Evolutionary conservation across 257 asterid genomes (phyloP), one percentile per base, ranked within the genome.

Genomic region (Solanum pimpinellifolium): DNA sequence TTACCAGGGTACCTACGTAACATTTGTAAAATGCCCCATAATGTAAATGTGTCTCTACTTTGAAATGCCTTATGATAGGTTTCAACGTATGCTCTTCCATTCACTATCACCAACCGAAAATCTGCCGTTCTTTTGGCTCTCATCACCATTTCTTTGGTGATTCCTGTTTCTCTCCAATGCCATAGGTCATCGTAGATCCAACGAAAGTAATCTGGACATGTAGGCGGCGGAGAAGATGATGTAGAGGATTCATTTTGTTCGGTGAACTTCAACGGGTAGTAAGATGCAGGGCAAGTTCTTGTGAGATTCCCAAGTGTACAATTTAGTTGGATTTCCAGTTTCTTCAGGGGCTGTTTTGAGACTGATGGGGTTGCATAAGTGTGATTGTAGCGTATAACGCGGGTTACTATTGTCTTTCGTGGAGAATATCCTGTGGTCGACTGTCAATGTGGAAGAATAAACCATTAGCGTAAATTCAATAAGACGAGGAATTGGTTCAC

Each of bases 81-180:
- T 73, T 90, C 88, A 39, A 90, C 49, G 41, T 88, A 91, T 16
- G 90, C 93, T 29, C 85, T 88, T 62, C 93, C 93, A 37, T 90
- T 72, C 37, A 91, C 47, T 75, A 91, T 86, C 23, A 88, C 87
- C 84, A 91, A 62, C 83, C 93, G 81, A 49, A 91, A 91, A 81
- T 86, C 88, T 62, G 93, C 92, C 0, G 92, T 88, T 52, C 84
- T 85, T 37, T 68, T 60, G 16, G 91, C 93, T 62, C 29, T 82
- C 83, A 65, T 85, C 89, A 91, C 91, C 93, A 87, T 90, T 46
- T 65, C 82, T 74, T 41, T 81, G 44, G 92, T 90, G 74, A 91
- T 91, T 70, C 93, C 93, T 4, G 92, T 90, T 86, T 90, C 91
- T 62, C 88, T 90, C 93, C 93, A 91, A 11, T 91, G 91, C 92